phyloP scores from a whole-genome alignment of 1,139 yeast genomes.

The Suhomyces terraborum region DNA sequence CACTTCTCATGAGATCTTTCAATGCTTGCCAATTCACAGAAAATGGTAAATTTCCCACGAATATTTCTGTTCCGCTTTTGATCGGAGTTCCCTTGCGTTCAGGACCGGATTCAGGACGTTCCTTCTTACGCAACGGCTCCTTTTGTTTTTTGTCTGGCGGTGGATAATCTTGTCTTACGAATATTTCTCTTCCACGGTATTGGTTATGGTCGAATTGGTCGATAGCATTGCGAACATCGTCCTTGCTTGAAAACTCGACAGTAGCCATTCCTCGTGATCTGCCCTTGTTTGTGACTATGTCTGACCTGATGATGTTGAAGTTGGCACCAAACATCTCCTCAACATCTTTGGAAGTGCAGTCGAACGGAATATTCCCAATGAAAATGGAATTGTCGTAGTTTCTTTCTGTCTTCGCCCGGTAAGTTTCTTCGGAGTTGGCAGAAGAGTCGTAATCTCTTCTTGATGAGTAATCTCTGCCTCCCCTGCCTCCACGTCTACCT shows the following conservation, averaged over 20 bases:
- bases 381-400: slow-evolving; percentile 70
- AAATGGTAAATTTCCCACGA: slow-evolving; percentile 82
- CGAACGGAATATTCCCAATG: slow-evolving; percentile 73
- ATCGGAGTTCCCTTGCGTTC: slow-evolving; percentile 14
- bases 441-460: slow-evolving; percentile 27
- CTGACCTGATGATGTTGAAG: slow-evolving; percentile 82
- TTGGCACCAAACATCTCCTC: slow-evolving; percentile 59
- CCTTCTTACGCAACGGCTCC: slow-evolving; percentile 17
- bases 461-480: slow-evolving; percentile 25
- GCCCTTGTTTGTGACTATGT: slow-evolving; percentile 79
- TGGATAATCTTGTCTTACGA: slow-evolving; percentile 87
- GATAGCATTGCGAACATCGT: slow-evolving; percentile 77
- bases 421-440: slow-evolving; percentile 32
- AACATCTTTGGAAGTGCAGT: slow-evolving; percentile 59
- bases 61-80: slow-evolving; percentile 65
- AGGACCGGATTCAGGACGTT: slow-evolving; percentile 15
- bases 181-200: slow-evolving; percentile 78
- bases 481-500: slow-evolving; percentile 25
- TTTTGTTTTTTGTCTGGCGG: slow-evolving; percentile 58
- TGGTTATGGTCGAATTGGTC: slow-evolving; percentile 65
- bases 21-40: slow-evolving; percentile 80
- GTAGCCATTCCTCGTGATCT: slow-evolving; percentile 93
- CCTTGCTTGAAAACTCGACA: slow-evolving; percentile 74
- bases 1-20: slow-evolving; percentile 78
- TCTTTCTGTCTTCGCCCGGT: slow-evolving; percentile 53